Percentiles rank a stretch among this genome's conserved stretches.
These are phyloP conservation scores for Penicillium brevicompactum DNA, from an alignment of 2,329 filamentous ascomycete genomes.

Conservation along the genomic window DNA sequence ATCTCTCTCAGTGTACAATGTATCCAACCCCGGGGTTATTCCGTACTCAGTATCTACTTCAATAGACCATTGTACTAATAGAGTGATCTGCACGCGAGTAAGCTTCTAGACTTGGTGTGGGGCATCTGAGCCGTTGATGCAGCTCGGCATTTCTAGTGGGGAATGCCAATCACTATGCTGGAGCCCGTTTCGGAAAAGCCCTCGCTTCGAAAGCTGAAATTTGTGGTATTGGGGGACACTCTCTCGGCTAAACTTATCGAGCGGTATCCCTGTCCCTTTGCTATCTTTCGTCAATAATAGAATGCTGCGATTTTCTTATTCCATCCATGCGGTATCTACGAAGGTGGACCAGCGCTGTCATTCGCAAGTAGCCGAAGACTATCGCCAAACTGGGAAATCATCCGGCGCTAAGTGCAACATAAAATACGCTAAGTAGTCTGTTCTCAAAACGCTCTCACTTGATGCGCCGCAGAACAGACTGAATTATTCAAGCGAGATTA, in stretches of 20 bases:
- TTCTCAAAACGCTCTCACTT: neutral
- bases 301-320: no score
- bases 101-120: neutral
- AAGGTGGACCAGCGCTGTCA: neutral
- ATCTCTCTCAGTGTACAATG: no score
- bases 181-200: no score
- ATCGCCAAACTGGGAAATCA: neutral
- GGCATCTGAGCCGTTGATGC: neutral
- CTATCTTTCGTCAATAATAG: no score
- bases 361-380: neutral
- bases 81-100: neutral
- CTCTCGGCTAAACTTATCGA: no score
- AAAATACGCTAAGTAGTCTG: neutral
- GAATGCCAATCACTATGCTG: neutral
- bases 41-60: no score
- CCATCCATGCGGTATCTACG: no score
- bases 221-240: no score
- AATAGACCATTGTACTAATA: no score
- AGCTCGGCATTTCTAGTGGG: neutral
- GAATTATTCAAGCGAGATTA: neutral
- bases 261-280: no score
- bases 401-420: neutral
- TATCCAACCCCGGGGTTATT: no score
- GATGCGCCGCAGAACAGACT: neutral
- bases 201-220: no score